Percentiles rank a stretch among this genome's conserved stretches.
phyloP scores from a whole-genome alignment of 228 moss, liverwort and hornwort species.

The Sphagnum fallax region DNA sequence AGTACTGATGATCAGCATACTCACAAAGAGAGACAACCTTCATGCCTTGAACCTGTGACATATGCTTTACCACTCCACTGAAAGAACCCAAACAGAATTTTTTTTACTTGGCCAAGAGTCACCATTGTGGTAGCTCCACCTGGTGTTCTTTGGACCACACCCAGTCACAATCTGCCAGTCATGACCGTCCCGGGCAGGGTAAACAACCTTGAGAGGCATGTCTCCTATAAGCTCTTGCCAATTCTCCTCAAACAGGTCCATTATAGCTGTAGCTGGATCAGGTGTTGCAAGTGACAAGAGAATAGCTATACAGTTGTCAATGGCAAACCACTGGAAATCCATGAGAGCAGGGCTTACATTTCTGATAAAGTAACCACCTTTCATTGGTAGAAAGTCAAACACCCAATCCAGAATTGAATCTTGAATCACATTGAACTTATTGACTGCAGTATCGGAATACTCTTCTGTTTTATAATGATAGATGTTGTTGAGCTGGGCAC shows the following conservation, averaged over 20 bases:
- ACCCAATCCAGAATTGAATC: slow-evolving; percentile 84
- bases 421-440: slow-evolving; percentile 85
- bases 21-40: too few species aligned
- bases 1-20: too few species aligned
- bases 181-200: slow-evolving; percentile 61
- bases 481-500: slow-evolving; percentile 71
- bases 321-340: slow-evolving; percentile 86
- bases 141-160: slow-evolving; percentile 84
- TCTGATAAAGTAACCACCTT: slow-evolving; percentile 84
- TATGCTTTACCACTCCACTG: too few species aligned
- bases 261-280: slow-evolving; percentile 66
- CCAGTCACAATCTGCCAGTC: slow-evolving; percentile 86
- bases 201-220: slow-evolving; percentile 77
- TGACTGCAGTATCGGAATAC: slow-evolving; percentile 85
- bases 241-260: slow-evolving; percentile 78
- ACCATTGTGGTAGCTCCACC: slow-evolving; percentile 93
- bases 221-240: slow-evolving; percentile 90
- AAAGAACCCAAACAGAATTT: too few species aligned
- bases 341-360: slow-evolving; percentile 85
- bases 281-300: slow-evolving; percentile 73
- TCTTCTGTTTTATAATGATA: slow-evolving; percentile 89
- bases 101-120: slow-evolving; percentile 82
- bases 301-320: slow-evolving; percentile 80
- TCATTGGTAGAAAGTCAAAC: slow-evolving; percentile 78
- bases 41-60: too few species aligned